Percentiles rank a stretch among this genome's conserved stretches.
Conservation (phyloP, 345 rosid species). For the Citrus reticulata region DNA sequence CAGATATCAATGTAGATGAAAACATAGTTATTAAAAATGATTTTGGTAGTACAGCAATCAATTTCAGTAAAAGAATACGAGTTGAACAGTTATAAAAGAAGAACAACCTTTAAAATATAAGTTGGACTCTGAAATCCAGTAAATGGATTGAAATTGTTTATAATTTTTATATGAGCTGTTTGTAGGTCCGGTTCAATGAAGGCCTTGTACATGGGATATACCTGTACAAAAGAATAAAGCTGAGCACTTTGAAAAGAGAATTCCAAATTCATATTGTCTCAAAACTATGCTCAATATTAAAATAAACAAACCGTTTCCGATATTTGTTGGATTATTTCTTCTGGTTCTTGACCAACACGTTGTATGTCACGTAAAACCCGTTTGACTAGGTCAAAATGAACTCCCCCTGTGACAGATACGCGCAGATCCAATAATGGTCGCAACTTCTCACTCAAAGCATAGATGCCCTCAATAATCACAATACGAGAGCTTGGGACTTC, state of each 20-base stretch:
- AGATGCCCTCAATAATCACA: conserved; percentile 92
- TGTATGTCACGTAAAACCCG: conserved; percentile 96
- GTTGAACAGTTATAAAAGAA: conserved; percentile 2
- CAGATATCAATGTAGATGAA: conserved; percentile 20
- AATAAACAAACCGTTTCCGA: conserved; percentile 77
- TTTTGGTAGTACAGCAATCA: background rate
- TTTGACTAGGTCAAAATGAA: conserved; percentile 99
- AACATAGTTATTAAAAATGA: background rate
- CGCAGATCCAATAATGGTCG: conserved; percentile 86
- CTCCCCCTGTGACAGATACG: conserved; percentile 92
- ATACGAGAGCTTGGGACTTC: conserved; percentile 92
- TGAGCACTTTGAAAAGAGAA: conserved; percentile 11
- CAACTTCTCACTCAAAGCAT: conserved; percentile 88
- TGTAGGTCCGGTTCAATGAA: conserved; percentile 97
- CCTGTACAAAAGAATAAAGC: conserved; percentile 45
- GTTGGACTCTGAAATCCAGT: conserved; percentile 96
- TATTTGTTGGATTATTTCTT: conserved; percentile 96
- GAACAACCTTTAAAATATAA: conserved; percentile 85
- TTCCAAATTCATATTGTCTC: background rate
- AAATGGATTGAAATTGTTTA: conserved; percentile 95
- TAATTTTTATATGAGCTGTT: conserved; percentile 91
- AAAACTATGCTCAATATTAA: background rate
- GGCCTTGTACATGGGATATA: conserved; percentile 99
- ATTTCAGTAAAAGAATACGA: background rate
- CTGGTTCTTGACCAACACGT: conserved; percentile 97